Evolutionary conservation across 139 green algal genomes (phyloP).

Genomic region (Tetraselmis striata): DNA sequence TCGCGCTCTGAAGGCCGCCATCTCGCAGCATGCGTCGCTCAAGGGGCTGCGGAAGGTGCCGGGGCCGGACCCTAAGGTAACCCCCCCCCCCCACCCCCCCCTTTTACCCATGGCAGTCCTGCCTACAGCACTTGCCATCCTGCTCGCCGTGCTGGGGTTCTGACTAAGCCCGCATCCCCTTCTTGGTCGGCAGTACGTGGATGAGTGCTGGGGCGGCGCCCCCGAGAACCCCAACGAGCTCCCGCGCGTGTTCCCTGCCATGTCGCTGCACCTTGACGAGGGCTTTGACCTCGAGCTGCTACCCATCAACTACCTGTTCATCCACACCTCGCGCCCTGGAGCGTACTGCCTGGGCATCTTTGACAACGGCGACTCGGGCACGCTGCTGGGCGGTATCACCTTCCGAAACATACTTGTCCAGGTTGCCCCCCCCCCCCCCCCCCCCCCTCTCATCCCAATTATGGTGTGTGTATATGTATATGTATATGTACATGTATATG

Average conservation of each 20-base stretch:
- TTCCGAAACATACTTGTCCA: conserved; percentile 73
- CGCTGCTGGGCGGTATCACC: conserved; percentile 78
- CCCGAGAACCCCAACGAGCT: conserved; percentile 38
- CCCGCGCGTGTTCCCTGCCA: conserved; percentile 51
- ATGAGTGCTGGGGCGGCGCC: conserved; percentile 75
- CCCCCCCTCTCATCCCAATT: neutral
- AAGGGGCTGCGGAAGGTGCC: conserved; percentile 26
- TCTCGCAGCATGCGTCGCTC: conserved; percentile 20
- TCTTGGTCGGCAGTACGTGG: conserved; percentile 68
- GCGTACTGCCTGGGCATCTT: conserved; percentile 90
- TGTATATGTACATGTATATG: neutral
- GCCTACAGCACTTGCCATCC: no score
- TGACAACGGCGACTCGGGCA: conserved; percentile 70
- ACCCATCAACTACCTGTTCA: conserved; percentile 86
- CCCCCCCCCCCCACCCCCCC: no score
- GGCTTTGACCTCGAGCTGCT: conserved; percentile 33
- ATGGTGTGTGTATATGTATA: neutral
- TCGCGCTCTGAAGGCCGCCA: conserved; percentile 32
- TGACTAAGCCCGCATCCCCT: no score
- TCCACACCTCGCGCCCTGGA: conserved; percentile 42
- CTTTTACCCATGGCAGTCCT: no score
- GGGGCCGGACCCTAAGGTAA: conserved; percentile 44
- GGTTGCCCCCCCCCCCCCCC: conserved; percentile 12
- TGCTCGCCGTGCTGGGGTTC: no score
- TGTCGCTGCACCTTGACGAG: conserved; percentile 53